These are phyloP conservation scores for Gymnopilus dilepis DNA, from an alignment of 768 basidiomycete genomes.

Conservation along the genomic window DNA sequence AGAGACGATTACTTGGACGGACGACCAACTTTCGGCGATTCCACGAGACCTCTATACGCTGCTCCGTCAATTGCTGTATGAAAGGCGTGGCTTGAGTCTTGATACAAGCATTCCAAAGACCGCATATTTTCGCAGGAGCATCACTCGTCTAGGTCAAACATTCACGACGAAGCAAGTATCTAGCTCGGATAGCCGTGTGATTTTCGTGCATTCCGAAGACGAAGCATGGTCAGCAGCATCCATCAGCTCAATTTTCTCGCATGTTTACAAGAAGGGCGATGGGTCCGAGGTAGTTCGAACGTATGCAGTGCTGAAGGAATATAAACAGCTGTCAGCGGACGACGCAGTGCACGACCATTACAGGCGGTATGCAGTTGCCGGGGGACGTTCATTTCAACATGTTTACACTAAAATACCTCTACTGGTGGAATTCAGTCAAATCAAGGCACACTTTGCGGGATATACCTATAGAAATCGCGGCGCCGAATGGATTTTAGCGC, in stretches of 20 bases:
- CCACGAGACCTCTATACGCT: background rate
- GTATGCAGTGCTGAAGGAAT: background rate
- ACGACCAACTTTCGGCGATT: background rate
- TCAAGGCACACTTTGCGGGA: background rate
- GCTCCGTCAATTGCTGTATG: background rate
- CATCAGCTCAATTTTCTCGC: background rate
- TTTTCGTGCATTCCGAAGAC: background rate
- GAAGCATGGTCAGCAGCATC: background rate
- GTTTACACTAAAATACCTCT: background rate
- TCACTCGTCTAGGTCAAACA: background rate
- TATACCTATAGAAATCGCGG: background rate
- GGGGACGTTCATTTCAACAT: background rate
- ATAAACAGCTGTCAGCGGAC: background rate
- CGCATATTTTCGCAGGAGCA: background rate
- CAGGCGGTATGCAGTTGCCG: background rate
- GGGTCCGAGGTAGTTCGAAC: background rate
- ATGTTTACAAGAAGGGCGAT: background rate
- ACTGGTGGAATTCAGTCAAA: background rate
- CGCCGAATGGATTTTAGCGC: background rate
- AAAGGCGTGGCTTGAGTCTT: background rate
- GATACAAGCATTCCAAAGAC: background rate
- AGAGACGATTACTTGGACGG: background rate
- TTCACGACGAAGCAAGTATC: background rate
- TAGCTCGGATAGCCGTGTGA: background rate
- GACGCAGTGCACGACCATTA: background rate